These are phyloP conservation scores for Saccharomyces hybrid DNA, from an alignment of 1,139 yeast species.

Conservation along the genomic window DNA sequence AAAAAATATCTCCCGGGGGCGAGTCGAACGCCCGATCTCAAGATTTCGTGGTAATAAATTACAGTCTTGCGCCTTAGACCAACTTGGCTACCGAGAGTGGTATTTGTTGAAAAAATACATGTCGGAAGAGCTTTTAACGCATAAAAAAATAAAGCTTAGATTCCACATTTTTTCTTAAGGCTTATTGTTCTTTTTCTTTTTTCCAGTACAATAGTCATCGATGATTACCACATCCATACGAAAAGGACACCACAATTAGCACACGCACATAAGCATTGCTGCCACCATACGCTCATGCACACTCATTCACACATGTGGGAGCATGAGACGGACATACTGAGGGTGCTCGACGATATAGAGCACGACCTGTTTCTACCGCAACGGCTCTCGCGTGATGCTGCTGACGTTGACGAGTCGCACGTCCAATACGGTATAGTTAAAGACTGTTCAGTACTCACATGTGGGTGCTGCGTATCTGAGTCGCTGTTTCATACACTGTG, in stretches of 20 bases:
- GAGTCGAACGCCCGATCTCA: constrained; percentile 27
- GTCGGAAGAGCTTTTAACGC: no score
- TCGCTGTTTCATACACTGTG: constrained; percentile 19
- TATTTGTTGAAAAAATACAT: background rate
- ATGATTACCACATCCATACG: background rate
- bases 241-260: background rate
- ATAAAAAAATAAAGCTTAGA: no score
- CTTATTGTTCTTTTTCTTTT: background rate
- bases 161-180: background rate
- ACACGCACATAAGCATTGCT: background rate
- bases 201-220: background rate
- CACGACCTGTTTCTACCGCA: constrained; percentile 25
- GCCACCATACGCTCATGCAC: background rate
- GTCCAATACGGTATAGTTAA: constrained; percentile 16
- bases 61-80: constrained; percentile 29
- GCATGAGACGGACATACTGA: constrained; percentile 1
- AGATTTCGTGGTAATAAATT: constrained; percentile 18
- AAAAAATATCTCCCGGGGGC: constrained; percentile 22
- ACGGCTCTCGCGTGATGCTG: constrained; percentile 7
- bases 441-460: constrained; percentile 53
- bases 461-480: constrained; percentile 70
- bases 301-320: background rate
- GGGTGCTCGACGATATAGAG: constrained; percentile 17
- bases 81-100: no score
- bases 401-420: constrained; percentile 2